Evolutionary conservation across 768 basidiomycete species (phyloP), one percentile per base, ranked within the genome.

Genomic region (Boletus subcaerulescens): DNA sequence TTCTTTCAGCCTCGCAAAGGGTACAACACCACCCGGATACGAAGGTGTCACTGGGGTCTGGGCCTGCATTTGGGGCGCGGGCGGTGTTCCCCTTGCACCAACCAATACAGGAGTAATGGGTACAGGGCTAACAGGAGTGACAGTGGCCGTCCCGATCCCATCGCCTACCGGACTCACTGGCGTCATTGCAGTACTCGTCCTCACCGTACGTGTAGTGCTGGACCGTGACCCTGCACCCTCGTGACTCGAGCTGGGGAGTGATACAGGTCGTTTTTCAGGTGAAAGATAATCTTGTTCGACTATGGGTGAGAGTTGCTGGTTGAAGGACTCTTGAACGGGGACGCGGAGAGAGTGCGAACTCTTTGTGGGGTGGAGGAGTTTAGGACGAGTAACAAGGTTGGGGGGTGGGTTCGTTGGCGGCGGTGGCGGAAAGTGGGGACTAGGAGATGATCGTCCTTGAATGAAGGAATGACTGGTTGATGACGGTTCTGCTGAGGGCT

Each of bases 271-370:
- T 55, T 70, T 72, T 46, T 76, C 74, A 0, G 82, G 82, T 7
- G 84, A 82, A 51, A 82, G 64, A 61, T 85, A 85, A 50, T 86
- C 82, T 59, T 80, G 80, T 68, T 87, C 87, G 10, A 76, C 77
- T 39, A 88, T 87, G 0, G 87, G 85, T 2, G 86, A 86, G 36
- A 87, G 77, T 43, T 79, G 85, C 47, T 61, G 63, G 47, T 58
- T 67, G 49, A 59, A 65, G 32, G 59, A 61, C 48, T 62, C 72
- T 32, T 64, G 66, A 20, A 66, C 50, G 26, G 78, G 74, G 15
- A 75, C 67, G 33, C 74, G 77, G 26, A 80, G 65, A 15, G 76
- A 77, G 39, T 75, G 77, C 10, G 75, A 71, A 53, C 77, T 77
- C 59, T 72, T 69, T 31, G 69, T 61, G 10, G 65, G 54, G 20